Conservation (phyloP, 2,329 filamentous ascomycete genomes). For the Colletotrichum endophyticum region DNA sequence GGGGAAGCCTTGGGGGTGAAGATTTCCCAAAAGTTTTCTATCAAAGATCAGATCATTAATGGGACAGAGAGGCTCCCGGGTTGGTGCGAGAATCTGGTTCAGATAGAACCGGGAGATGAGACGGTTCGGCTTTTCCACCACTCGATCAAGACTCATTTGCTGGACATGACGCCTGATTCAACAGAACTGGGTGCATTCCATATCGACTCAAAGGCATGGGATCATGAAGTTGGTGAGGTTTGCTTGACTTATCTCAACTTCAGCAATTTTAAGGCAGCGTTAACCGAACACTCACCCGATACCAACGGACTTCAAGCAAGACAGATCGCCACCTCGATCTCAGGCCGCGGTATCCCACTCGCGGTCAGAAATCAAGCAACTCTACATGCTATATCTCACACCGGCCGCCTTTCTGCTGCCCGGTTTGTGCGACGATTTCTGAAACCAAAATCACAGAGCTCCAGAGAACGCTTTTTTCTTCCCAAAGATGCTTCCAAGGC, state of each 20-base stretch:
- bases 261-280: accelerated
- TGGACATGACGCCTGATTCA: accelerated
- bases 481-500: too few species aligned
- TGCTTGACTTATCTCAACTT: background rate
- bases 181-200: accelerated
- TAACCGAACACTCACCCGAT: accelerated
- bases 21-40: accelerated
- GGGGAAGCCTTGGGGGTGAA: background rate
- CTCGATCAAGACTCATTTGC: background rate
- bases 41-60: accelerated
- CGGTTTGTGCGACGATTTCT: accelerated
- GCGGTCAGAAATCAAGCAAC: accelerated
- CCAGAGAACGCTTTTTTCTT: too few species aligned
- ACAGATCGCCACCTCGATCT: too few species aligned
- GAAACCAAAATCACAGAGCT: accelerated
- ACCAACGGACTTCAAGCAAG: accelerated
- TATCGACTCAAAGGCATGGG: accelerated
- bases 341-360: accelerated
- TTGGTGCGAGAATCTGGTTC: accelerated
- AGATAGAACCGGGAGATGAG: background rate
- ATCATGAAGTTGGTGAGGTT: accelerated
- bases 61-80: accelerated
- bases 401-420: too few species aligned
- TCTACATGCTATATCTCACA: accelerated
- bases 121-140: background rate